Conservation (phyloP, 169 alveolate genomes). For the Plasmodium blacklocki region DNA sequence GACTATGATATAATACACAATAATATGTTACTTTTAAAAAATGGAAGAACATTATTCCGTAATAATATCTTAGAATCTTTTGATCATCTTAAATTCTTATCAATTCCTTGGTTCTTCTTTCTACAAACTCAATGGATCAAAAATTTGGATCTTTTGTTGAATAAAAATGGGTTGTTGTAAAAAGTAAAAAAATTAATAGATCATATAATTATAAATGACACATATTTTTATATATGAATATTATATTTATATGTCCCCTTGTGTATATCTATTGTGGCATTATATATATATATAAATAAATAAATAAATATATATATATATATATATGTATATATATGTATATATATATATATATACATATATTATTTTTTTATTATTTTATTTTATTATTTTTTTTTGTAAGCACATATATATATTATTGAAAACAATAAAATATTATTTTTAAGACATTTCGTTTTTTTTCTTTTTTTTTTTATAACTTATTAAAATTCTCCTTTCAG, state of each 20-base stretch:
- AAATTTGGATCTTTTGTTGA: constrained; percentile 6
- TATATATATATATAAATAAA: not conserved
- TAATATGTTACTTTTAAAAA: constrained; percentile 23
- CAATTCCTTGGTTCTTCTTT: constrained; percentile 64
- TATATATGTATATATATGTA: too few relatives aligned
- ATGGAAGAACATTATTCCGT: constrained; percentile 68
- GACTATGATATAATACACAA: constrained; percentile 35
- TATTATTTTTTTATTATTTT: too few relatives aligned
- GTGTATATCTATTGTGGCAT: not conserved
- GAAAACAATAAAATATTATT: too few relatives aligned
- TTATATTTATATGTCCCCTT: not conserved
- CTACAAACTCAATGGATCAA: constrained; percentile 28
- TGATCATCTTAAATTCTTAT: constrained; percentile 38
- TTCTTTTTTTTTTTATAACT: too few relatives aligned
- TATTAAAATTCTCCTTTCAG: too few relatives aligned
- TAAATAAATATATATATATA: too few relatives aligned
- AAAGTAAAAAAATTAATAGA: not conserved
- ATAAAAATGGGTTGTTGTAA: not conserved
- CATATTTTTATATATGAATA: not conserved
- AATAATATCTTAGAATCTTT: constrained; percentile 14
- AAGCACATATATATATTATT: too few relatives aligned
- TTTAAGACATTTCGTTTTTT: too few relatives aligned
- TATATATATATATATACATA: too few relatives aligned
- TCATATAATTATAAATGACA: not conserved
- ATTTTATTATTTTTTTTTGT: too few relatives aligned